phyloP scores from a whole-genome alignment of 2,329 filamentous ascomycete species.

The Curvularia sp. region DNA sequence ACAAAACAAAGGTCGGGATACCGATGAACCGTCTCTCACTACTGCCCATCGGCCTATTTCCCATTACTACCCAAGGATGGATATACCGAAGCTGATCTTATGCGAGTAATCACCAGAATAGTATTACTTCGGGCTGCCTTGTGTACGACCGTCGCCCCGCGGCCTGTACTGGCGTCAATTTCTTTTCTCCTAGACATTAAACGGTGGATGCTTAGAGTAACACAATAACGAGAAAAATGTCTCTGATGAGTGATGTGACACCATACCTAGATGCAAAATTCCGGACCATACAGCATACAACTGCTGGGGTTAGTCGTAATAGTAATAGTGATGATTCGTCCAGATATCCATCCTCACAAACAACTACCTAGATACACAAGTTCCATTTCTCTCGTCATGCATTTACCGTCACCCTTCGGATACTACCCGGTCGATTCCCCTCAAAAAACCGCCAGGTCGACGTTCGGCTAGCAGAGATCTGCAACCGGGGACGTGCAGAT shows the following conservation, averaged over 20 bases:
- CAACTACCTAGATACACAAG: neutral
- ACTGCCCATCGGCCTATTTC: neutral
- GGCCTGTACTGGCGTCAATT: too few species aligned
- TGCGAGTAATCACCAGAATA: constrained; percentile 3
- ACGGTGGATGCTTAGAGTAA: neutral
- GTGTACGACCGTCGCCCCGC: too few species aligned
- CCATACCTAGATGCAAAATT: neutral
- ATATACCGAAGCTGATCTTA: neutral
- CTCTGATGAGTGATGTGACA: neutral
- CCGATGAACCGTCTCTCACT: constrained; percentile 1
- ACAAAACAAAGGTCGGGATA: neutral
- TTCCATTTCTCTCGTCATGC: neutral
- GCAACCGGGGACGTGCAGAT: neutral
- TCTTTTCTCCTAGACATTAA: too few species aligned
- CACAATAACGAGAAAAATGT: neutral
- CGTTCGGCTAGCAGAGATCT: constrained; percentile 3
- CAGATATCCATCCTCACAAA: neutral
- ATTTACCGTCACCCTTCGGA: constrained; percentile 17
- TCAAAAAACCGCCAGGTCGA: neutral
- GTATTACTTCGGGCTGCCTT: neutral
- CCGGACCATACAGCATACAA: neutral
- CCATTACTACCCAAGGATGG: constrained; percentile 3
- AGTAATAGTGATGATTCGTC: neutral
- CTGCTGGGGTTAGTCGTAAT: neutral
- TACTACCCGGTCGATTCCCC: constrained; percentile 18